These are phyloP conservation scores for Schizopora paradoxa DNA, from an alignment of 1,284 basidiomycete species.

Conservation along the genomic window DNA sequence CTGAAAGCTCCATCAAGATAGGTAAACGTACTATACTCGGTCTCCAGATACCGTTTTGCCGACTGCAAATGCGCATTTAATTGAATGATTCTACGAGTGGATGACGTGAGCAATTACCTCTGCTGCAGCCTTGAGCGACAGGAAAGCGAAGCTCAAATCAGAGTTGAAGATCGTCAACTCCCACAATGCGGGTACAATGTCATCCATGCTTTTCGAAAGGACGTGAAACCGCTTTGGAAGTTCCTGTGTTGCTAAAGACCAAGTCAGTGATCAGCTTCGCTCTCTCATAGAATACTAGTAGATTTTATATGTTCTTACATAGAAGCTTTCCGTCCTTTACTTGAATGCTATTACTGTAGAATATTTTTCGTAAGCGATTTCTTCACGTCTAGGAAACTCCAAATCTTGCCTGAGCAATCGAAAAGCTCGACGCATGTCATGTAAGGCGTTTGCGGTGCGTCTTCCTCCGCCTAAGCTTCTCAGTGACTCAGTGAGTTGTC, in stretches of 20 bases:
- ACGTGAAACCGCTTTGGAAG: background rate
- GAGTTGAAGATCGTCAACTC: too few relatives aligned
- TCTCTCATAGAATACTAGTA: background rate
- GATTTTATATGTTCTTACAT: background rate
- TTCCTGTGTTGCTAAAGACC: background rate
- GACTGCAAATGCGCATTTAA: background rate
- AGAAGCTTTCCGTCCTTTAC: background rate
- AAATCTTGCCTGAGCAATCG: background rate
- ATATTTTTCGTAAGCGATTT: background rate
- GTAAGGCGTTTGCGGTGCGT: slow-evolving; percentile 6
- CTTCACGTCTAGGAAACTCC: background rate
- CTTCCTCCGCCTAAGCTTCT: slow-evolving; percentile 4
- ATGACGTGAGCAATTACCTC: background rate
- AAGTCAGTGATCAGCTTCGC: background rate
- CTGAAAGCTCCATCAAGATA: too few relatives aligned
- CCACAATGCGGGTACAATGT: too few relatives aligned
- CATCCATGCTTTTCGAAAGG: background rate
- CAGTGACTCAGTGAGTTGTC: background rate
- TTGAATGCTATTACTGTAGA: background rate
- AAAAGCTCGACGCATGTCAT: background rate
- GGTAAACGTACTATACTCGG: slow-evolving; percentile 3
- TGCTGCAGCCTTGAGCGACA: background rate
- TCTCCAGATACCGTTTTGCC: slow-evolving; percentile 1
- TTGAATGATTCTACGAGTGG: background rate
- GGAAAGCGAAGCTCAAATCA: too few relatives aligned